Evolutionary conservation across 176 grass and related monocot genomes (phyloP).

Genomic region (Raddia guianensis): DNA sequence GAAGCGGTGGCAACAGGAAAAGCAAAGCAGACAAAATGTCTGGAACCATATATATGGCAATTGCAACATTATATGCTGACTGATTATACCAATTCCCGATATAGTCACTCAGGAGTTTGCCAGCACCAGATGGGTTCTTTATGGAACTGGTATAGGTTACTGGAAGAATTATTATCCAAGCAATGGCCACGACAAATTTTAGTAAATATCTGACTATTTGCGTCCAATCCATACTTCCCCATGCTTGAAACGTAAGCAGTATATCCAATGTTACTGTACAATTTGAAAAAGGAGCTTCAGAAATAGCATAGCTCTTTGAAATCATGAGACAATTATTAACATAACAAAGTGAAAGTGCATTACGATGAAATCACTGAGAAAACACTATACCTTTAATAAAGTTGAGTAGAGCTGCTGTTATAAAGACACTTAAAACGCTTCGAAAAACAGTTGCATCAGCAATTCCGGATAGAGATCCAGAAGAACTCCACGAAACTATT

Average conservation of each 20-base stretch:
- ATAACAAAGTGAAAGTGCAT: constrained; percentile 16
- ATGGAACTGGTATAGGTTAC: constrained; percentile 62
- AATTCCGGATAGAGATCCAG: constrained; percentile 69
- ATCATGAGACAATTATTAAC: constrained; percentile 20
- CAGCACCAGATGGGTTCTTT: constrained; percentile 58
- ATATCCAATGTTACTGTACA: constrained; percentile 66
- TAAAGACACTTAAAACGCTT: constrained; percentile 70
- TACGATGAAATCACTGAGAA: constrained; percentile 12
- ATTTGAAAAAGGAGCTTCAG: constrained; percentile 31
- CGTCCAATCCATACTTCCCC: constrained; percentile 64
- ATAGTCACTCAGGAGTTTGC: constrained; percentile 65
- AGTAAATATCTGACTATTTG: constrained; percentile 68
- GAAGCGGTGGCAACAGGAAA: constrained; percentile 76
- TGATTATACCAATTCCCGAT: constrained; percentile 60
- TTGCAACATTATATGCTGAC: constrained; percentile 61
- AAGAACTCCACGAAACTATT: constrained; percentile 72
- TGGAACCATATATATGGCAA: constrained; percentile 64
- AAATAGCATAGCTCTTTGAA: constrained; percentile 12
- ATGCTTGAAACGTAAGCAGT: constrained; percentile 64
- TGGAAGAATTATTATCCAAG: constrained; percentile 77
- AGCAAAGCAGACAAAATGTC: constrained; percentile 65
- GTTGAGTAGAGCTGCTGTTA: constrained; percentile 73
- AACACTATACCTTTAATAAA: constrained; percentile 58
- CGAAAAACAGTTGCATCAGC: constrained; percentile 67
- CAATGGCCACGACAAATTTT: constrained; percentile 63